These are phyloP conservation scores for Puccinia coronata DNA, from an alignment of 1,284 basidiomycete species.

Conservation along the genomic window DNA sequence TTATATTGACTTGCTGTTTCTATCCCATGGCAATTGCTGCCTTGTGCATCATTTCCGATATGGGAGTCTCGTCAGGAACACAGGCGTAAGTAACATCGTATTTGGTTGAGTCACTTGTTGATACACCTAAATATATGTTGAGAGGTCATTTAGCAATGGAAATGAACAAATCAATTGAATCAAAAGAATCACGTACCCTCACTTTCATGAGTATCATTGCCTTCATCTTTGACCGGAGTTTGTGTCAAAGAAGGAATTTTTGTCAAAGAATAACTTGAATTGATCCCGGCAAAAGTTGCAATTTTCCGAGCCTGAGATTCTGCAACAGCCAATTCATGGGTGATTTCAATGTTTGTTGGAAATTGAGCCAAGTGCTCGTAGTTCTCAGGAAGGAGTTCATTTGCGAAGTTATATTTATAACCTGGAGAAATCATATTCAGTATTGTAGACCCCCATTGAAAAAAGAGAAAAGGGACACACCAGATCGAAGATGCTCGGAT, in stretches of 20 bases:
- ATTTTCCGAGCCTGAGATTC: conserved; percentile 15
- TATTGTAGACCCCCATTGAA: neutral
- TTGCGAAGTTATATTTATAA: conserved; percentile 23
- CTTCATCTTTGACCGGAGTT: neutral
- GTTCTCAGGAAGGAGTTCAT: conserved; percentile 1
- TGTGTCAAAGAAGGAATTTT: too few species aligned
- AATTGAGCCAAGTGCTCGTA: conserved; percentile 9
- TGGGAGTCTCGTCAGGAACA: neutral
- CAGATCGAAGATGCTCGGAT: conserved; percentile 6
- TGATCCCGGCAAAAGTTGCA: neutral
- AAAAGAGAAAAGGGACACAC: neutral
- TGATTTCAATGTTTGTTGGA: conserved; percentile 18
- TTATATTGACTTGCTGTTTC: too few species aligned
- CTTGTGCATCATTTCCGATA: neutral
- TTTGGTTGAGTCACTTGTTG: neutral
- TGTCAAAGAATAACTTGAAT: neutral
- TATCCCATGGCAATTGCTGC: neutral
- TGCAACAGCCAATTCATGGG: neutral
- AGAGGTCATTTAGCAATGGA: neutral
- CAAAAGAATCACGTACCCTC: neutral
- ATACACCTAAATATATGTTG: conserved; percentile 1
- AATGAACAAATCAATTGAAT: neutral
- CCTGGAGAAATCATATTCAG: neutral
- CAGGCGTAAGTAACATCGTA: conserved; percentile 10
- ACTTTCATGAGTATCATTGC: neutral